Base-by-base conservation (phyloP, 2,329 filamentous ascomycete species). In the Colletotrichum tanaceti region DNA sequence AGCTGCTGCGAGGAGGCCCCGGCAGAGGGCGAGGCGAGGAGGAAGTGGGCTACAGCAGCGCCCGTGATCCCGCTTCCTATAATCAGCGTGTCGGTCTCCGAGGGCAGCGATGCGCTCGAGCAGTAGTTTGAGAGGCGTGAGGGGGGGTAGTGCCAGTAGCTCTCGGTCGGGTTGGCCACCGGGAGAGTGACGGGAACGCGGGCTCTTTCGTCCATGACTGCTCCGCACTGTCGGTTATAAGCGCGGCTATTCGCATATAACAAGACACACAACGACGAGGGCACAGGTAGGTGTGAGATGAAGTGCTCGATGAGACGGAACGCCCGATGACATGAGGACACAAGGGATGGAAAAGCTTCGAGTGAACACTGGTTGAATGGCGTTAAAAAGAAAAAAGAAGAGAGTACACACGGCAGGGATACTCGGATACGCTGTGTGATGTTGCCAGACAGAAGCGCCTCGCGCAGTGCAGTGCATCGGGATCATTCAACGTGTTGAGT, bases 31-130 rank as follows among this genome's bases (percentile, higher is more conserved):
- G 49, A 65, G 4, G 43, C 6, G 4, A 76, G 68, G 16, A 73
- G 62, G 20, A 72, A 67, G 65, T 78, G 72, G 3, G 81, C 81
- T 35, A 82, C 74, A 32, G 79, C 78, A 5, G 80, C 81, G 13
- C 81, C 85, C 1, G 85, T 83, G 65, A 89, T 87, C 3, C 86
- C 87, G 47, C 85, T 87, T 35, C 86, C 86, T 71, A 88, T 82
- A 58, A 88, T 81, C 35, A 85, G 80, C 5, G 86, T 75, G 68
- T 88, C 85, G 4, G 80, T 81, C 2, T 76, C 72, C 2, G 72
- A 52, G 0, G 83, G 81, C 4, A 84, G 73, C 2, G 72, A 65
- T 18, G 50, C 32, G 32, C 63, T 49, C 20, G 70, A 61, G 7
- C 7, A 41, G 32, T 60, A n/a, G 1, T 74, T 70, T 38, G 77